Conservation (phyloP, 1,139 yeast genomes). For the Blastobotrys proliferans region DNA sequence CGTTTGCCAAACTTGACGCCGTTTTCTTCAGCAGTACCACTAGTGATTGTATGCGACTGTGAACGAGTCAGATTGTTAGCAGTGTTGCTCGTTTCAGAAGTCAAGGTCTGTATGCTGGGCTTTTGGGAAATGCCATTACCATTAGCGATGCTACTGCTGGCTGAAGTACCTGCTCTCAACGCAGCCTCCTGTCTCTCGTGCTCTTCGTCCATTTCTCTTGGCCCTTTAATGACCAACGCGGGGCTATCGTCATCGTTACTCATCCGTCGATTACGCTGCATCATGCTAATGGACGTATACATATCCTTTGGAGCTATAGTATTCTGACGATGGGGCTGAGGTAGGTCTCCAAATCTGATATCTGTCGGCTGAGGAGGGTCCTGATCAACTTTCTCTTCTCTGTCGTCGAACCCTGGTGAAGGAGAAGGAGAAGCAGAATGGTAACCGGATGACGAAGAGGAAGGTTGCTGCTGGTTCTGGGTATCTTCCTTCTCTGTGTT, state of each 20-base stretch:
- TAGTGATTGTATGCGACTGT: constrained; percentile 9
- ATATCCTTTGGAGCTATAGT: constrained; percentile 79
- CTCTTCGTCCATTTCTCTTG: constrained; percentile 58
- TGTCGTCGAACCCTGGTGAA: not conserved
- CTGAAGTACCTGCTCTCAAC: not conserved
- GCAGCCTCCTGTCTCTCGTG: constrained; percentile 22
- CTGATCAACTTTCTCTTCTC: not conserved
- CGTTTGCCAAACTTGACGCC: constrained; percentile 35
- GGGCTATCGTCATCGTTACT: constrained; percentile 60
- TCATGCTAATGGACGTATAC: constrained; percentile 75
- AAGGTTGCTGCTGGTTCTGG: no score
- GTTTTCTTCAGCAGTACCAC: not conserved
- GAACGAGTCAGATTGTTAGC: constrained; percentile 14
- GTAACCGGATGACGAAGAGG: not conserved
- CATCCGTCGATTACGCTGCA: constrained; percentile 45
- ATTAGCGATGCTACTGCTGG: not conserved
- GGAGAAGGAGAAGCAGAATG: not conserved
- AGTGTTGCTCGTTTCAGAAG: not conserved
- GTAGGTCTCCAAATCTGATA: constrained; percentile 42
- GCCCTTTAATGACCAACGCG: constrained; percentile 74
- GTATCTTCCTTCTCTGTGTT: not conserved
- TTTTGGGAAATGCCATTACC: not conserved
- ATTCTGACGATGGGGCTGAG: constrained; percentile 40
- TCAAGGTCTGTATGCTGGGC: not conserved
- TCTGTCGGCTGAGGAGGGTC: constrained; percentile 25